These are phyloP conservation scores for Stemphylium vesicarium DNA, from an alignment of 2,329 filamentous ascomycete genomes.

Conservation along the genomic window DNA sequence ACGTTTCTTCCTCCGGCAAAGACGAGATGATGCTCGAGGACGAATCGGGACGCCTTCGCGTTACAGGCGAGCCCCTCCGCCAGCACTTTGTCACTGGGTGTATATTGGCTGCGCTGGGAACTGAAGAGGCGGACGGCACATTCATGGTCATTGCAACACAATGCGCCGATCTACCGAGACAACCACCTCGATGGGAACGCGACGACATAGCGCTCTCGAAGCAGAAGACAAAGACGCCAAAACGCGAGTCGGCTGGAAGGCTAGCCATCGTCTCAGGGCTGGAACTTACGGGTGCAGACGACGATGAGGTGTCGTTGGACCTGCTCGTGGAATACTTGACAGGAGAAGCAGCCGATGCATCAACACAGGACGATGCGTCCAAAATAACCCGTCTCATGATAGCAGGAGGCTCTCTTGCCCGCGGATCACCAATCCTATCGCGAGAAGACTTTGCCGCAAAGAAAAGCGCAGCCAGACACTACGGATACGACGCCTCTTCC, in stretches of 20 bases:
- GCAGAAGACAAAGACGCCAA: conserved; percentile 46
- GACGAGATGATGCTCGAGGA: conserved; percentile 89
- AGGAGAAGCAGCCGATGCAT: conserved; percentile 73
- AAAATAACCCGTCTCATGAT: conserved; percentile 86
- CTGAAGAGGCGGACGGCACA: conserved; percentile 88
- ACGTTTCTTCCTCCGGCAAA: conserved; percentile 68
- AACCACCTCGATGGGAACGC: conserved; percentile 79
- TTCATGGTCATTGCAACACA: conserved; percentile 92
- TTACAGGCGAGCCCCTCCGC: conserved; percentile 74
- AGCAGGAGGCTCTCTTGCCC: conserved; percentile 82
- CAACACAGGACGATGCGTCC: conserved; percentile 64
- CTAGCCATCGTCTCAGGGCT: conserved; percentile 90
- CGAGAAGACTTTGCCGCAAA: conserved; percentile 53
- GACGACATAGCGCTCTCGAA: conserved; percentile 56
- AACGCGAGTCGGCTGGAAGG: conserved; percentile 65
- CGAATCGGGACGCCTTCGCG: conserved; percentile 84
- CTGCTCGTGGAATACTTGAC: conserved; percentile 86
- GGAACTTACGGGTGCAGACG: conserved; percentile 77
- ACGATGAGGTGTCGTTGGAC: conserved; percentile 75
- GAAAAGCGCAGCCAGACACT: conserved; percentile 73
- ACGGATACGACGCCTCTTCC: conserved; percentile 87
- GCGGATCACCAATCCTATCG: conserved; percentile 55
- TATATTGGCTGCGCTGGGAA: conserved; percentile 92
- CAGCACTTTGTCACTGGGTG: conserved; percentile 86
- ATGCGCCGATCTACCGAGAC: conserved; percentile 82